phyloP scores from a whole-genome alignment of 768 basidiomycete genomes.

The Podaxis carcinomalis region DNA sequence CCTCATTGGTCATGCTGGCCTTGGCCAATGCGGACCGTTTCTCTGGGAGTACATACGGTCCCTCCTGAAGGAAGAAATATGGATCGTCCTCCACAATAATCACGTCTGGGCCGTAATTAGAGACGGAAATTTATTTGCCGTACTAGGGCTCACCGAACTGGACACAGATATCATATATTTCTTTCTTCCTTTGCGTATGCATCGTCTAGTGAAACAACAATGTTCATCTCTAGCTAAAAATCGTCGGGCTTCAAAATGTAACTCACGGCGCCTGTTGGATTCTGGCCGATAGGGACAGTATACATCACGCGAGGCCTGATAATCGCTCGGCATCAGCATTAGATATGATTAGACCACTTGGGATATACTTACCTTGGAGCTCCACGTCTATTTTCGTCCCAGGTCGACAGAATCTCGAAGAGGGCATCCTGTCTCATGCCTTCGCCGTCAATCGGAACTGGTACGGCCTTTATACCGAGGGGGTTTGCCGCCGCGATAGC shows the following conservation, averaged over 20 bases:
- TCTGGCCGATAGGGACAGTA: slow-evolving; percentile 79
- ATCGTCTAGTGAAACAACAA: slow-evolving; percentile 44
- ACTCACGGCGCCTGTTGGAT: slow-evolving; percentile 72
- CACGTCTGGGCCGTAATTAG: slow-evolving; percentile 39
- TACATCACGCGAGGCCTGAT: slow-evolving; percentile 67
- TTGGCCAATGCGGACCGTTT: slow-evolving; percentile 20
- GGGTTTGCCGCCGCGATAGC: slow-evolving; percentile 34
- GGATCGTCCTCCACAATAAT: slow-evolving; percentile 86
- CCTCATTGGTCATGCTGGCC: slow-evolving; percentile 21
- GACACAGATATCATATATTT: slow-evolving; percentile 78
- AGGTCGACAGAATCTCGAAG: slow-evolving; percentile 53
- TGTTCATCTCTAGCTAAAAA: background rate
- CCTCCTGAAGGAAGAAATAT: slow-evolving; percentile 70
- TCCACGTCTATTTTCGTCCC: slow-evolving; percentile 58
- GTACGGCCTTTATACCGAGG: slow-evolving; percentile 39
- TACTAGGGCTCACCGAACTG: slow-evolving; percentile 53
- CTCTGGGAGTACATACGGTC: slow-evolving; percentile 43
- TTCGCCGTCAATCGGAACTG: slow-evolving; percentile 62
- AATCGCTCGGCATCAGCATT: background rate
- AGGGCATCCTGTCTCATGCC: slow-evolving; percentile 67
- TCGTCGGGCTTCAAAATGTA: background rate
- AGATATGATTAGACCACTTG: background rate
- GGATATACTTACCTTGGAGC: slow-evolving; percentile 42
- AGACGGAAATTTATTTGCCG: background rate
- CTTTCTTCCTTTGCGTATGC: slow-evolving; percentile 59